Evolutionary conservation across 768 basidiomycete species (phyloP), one percentile per base, ranked within the genome.

Genomic region (Lactarius hatsudake): DNA sequence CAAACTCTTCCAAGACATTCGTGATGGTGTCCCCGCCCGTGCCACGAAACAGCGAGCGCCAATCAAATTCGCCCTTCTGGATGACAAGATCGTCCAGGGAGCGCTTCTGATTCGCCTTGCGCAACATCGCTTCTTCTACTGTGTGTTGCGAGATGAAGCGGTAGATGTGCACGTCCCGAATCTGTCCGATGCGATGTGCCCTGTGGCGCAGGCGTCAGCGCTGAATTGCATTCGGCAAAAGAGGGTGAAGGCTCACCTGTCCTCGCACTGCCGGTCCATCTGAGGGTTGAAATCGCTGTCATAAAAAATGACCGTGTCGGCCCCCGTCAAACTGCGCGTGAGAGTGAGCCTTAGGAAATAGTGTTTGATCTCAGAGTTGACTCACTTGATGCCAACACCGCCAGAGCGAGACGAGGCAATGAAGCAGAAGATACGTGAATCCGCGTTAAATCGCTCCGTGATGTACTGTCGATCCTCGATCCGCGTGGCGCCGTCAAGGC

Each of bases 131-230:
- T 77, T 98, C 96, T 77, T 98, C 96, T 38, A 98, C 94, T 0
- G 96, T 96, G 76, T 91, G 84, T 66, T 86, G 82, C 12, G 93
- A 93, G 57, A 98, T 88, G 74, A 98, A 94, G 20, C 96, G 90
- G 77, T 96, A 97, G 72, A 98, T 96, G 75, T 97, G 93, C 10
- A 98, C 96, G 74, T 95, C 93, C 59, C 93, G 91, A 66, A 94
- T 94, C 76, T 98, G 96, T 10, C 96, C 96, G 69, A 99, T 98
- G n/a, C 96, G 92, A 75, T 99, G 96, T 0, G 96, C 96, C 57
- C 96, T 93, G 69, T 8, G 20, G 61, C 54, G 45, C 36, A 54
- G 28, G 26, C 32, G n/a, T 53, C 45, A 63, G 55, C 40, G 73
- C 61, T 69, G 42, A 54, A 43, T 53, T 34, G n/a, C 36, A 3